Evolutionary conservation across 805 yeast species (phyloP).

Genomic region (Starmerella davenportii): DNA sequence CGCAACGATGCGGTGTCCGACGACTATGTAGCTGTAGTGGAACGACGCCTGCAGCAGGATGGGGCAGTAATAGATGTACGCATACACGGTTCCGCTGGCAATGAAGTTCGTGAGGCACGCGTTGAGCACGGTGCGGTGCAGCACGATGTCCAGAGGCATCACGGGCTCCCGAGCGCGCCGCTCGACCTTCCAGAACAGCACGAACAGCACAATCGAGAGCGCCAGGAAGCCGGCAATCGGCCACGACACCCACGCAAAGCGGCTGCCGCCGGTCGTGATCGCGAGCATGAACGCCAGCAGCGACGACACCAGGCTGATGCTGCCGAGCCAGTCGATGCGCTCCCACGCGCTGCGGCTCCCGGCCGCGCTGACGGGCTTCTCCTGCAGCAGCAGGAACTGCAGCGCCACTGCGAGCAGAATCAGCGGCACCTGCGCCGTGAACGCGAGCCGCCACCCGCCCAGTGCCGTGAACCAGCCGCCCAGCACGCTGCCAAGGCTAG

Average conservation of each 20-base stretch:
- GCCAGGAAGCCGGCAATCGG: slow-evolving; percentile 25
- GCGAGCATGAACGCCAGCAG: slow-evolving; percentile 43
- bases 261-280: slow-evolving; percentile 48
- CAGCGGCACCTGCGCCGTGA: slow-evolving; percentile 26
- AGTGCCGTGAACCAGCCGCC: slow-evolving; percentile 36
- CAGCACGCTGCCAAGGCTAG: slow-evolving; percentile 47
- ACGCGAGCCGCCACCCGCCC: slow-evolving; percentile 47
- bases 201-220: slow-evolving; percentile 22
- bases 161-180: slow-evolving; percentile 42
- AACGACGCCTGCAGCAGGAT: slow-evolving; percentile 55
- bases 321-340: slow-evolving; percentile 52
- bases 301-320: slow-evolving; percentile 38
- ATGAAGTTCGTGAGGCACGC: slow-evolving; percentile 56
- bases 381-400: slow-evolving; percentile 9
- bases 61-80: slow-evolving; percentile 54
- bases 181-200: slow-evolving; percentile 36
- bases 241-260: slow-evolving; percentile 30
- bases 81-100: slow-evolving; percentile 46
- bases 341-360: slow-evolving; percentile 28
- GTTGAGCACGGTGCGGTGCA: slow-evolving; percentile 41
- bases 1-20: slow-evolving; percentile 34
- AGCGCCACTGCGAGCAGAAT: slow-evolving; percentile 20
- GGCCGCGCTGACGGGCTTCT: slow-evolving; percentile 20
- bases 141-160: slow-evolving; percentile 42
- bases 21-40: slow-evolving; percentile 50